Percentiles rank a stretch among this genome's conserved stretches.
Evolutionary conservation across 1,284 basidiomycete genomes (phyloP).

Genomic region (Retiboletus flavoniger): DNA sequence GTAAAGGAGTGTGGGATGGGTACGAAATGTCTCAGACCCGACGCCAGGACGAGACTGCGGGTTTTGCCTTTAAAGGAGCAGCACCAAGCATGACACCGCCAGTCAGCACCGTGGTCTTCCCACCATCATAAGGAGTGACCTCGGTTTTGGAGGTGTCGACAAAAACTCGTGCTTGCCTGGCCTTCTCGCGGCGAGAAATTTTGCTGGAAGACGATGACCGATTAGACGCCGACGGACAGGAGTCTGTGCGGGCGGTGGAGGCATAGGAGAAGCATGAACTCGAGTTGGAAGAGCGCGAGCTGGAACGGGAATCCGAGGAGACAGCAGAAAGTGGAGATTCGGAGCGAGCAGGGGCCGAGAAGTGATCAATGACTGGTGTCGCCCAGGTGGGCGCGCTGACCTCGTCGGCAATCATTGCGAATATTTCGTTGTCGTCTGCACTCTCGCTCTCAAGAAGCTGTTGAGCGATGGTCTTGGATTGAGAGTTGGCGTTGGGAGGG

Average conservation of each 20-base stretch:
- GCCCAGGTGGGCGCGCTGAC: conserved; percentile 64
- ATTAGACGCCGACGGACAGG: conserved; percentile 44
- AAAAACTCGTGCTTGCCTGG: conserved; percentile 64
- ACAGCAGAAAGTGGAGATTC: conserved; percentile 57
- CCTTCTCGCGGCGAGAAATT: conserved; percentile 64
- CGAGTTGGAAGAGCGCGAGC: conserved; percentile 70
- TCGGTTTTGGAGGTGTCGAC: conserved; percentile 70
- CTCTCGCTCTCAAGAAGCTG: conserved; percentile 64
- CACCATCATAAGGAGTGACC: conserved; percentile 79
- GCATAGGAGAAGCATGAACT: conserved; percentile 62
- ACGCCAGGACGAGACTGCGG: conserved; percentile 50
- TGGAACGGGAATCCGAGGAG: conserved; percentile 69
- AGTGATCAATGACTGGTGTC: conserved; percentile 58
- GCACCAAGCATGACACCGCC: conserved; percentile 80
- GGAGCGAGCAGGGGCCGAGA: conserved; percentile 52
- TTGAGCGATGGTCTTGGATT: conserved; percentile 65
- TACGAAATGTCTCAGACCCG: conserved; percentile 34
- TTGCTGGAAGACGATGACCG: conserved; percentile 39
- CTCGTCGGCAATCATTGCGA: conserved; percentile 70
- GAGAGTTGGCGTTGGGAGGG: conserved; percentile 38
- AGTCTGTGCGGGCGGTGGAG: conserved; percentile 41
- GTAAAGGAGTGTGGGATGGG: conserved; percentile 28
- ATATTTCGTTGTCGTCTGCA: conserved; percentile 69
- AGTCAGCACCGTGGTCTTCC: conserved; percentile 80
- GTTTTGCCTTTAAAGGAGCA: conserved; percentile 30